Percentiles rank a stretch among this genome's conserved stretches.
phyloP scores from a whole-genome alignment of 2,329 filamentous ascomycete genomes.

The Venturia aucupariae region DNA sequence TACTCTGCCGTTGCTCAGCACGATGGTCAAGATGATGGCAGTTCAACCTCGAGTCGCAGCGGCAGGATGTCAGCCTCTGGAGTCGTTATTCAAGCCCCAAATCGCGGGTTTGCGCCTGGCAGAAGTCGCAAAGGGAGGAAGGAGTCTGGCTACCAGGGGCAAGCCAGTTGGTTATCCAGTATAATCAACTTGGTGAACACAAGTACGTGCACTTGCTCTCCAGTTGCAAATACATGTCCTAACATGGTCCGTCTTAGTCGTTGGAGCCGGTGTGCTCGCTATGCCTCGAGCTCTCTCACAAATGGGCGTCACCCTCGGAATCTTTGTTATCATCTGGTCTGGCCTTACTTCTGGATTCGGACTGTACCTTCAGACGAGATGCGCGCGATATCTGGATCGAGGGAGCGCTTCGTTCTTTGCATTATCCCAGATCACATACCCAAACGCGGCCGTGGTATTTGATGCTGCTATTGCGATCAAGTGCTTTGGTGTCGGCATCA shows the following conservation, averaged over 20 bases:
- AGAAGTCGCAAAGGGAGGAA: constrained; percentile 41
- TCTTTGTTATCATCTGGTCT: constrained; percentile 82
- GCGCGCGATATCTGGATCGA: constrained; percentile 84
- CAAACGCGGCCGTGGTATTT: constrained; percentile 89
- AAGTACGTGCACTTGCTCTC: constrained; percentile 46
- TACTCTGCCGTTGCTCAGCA: constrained; percentile 2
- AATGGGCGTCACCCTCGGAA: constrained; percentile 83
- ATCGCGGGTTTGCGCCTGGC: neutral
- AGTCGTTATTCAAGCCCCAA: neutral
- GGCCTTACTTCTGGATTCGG: constrained; percentile 83
- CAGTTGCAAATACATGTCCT: neutral
- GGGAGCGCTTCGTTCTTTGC: constrained; percentile 89
- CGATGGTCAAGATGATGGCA: neutral
- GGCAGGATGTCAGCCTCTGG: neutral
- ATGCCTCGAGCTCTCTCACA: constrained; percentile 94
- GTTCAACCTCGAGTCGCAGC: neutral
- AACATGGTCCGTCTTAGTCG: constrained; percentile 46
- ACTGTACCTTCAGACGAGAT: constrained; percentile 87
- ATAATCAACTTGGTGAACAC: constrained; percentile 95
- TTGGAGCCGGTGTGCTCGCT: constrained; percentile 87
- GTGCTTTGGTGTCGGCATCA: constrained; percentile 94
- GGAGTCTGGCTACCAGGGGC: constrained; percentile 57
- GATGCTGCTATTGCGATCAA: constrained; percentile 95
- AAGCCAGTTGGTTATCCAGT: constrained; percentile 83
- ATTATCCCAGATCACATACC: constrained; percentile 93